phyloP scores from a whole-genome alignment of 495 filamentous ascomycete genomes.

The Daldinia bambusicola region DNA sequence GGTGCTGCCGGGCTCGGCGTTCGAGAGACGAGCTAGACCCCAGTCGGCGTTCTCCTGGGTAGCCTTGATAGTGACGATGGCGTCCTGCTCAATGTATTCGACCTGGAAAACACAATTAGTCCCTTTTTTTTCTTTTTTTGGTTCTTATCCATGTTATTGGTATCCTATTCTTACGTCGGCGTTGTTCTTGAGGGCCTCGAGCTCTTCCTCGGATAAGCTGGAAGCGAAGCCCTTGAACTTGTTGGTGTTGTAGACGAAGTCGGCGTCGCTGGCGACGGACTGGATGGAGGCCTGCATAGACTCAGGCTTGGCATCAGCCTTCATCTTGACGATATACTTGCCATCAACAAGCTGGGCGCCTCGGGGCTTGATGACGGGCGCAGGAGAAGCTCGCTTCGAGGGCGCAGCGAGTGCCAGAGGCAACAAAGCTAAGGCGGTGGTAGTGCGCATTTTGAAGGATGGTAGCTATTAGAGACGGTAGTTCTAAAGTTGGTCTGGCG shows the following conservation, averaged over 20 bases:
- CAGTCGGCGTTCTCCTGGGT: constrained; percentile 63
- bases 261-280: constrained; percentile 49
- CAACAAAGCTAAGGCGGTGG: constrained; percentile 41
- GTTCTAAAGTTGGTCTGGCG: constrained; percentile 3
- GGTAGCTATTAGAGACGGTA: neutral
- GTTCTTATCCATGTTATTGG: neutral
- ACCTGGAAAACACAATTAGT: constrained; percentile 44
- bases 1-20: constrained; percentile 51
- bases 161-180: constrained; percentile 47
- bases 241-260: constrained; percentile 54
- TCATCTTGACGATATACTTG: constrained; percentile 59
- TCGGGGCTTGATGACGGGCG: constrained; percentile 43
- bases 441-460: constrained; percentile 43
- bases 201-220: constrained; percentile 49
- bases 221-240: constrained; percentile 59
- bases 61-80: constrained; percentile 54
- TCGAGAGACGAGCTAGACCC: constrained; percentile 66
- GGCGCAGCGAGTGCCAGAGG: constrained; percentile 48
- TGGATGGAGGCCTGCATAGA: constrained; percentile 49
- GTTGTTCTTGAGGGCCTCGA: constrained; percentile 55
- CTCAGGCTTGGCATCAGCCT: constrained; percentile 43
- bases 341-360: constrained; percentile 49
- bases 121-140: constrained; percentile 1
- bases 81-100: constrained; percentile 64
- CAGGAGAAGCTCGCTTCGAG: constrained; percentile 43